Conservation (phyloP, 2,329 filamentous ascomycete species). For the Remersonia thermophila region DNA sequence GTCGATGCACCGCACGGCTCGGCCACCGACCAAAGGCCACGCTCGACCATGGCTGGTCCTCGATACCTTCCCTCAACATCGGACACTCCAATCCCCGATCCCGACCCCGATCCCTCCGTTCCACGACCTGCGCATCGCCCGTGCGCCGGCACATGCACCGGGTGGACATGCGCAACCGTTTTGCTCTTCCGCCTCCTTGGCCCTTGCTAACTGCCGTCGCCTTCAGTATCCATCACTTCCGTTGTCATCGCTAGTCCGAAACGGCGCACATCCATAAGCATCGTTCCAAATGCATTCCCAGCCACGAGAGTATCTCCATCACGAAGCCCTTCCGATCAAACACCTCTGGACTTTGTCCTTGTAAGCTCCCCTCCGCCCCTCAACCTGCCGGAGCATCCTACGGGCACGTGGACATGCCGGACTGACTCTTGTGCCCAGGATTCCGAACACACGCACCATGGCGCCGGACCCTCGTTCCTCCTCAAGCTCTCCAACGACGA, state of each 20-base stretch:
- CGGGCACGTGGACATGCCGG: too few relatives aligned
- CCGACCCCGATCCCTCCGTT: too few relatives aligned
- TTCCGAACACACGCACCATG: conserved; percentile 46
- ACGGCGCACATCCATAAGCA: conserved; percentile 62
- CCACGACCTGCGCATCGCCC: too few relatives aligned
- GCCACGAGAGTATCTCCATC: conserved; percentile 64
- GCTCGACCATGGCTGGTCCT: not conserved
- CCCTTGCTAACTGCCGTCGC: not conserved
- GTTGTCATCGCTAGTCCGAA: conserved; percentile 70
- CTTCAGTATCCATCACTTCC: conserved; percentile 72
- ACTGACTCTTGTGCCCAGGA: conserved; percentile 43
- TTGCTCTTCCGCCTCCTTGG: not conserved
- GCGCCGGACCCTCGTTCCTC: conserved; percentile 57
- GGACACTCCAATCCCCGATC: not conserved
- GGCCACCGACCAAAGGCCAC: conserved; percentile 8
- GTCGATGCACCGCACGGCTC: too few relatives aligned
- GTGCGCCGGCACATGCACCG: not conserved
- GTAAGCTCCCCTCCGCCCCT: conserved; percentile 34
- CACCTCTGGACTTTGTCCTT: conserved; percentile 82
- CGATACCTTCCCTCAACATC: not conserved
- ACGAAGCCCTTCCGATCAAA: conserved; percentile 60
- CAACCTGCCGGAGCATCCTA: too few relatives aligned
- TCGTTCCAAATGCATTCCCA: conserved; percentile 79
- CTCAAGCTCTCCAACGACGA: conserved; percentile 83
- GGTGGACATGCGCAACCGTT: too few relatives aligned